phyloP scores from a whole-genome alignment of 192 early-diverging fungal species.

The Coemansia sp. region DNA sequence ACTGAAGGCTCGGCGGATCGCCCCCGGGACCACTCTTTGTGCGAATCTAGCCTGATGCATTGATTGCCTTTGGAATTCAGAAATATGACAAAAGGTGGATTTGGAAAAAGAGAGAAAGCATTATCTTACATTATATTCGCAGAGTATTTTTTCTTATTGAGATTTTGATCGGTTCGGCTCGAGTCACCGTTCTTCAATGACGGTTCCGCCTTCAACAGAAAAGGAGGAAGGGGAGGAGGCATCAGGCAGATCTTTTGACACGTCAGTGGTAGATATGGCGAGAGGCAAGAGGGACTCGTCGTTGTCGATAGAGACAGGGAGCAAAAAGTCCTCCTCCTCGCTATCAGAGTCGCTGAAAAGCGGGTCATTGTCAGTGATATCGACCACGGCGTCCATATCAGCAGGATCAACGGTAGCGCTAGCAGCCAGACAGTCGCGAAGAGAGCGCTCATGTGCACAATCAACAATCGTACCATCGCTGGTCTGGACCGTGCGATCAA shows the following conservation, averaged over 20 bases:
- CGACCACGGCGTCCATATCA: slow-evolving; percentile 29
- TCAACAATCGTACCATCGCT: slow-evolving; percentile 21
- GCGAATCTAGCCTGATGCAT: slow-evolving; percentile 11
- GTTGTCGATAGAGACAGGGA: slow-evolving; percentile 17
- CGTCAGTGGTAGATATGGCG: not conserved
- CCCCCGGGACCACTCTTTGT: slow-evolving; percentile 9
- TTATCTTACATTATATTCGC: too few species aligned
- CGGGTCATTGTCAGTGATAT: slow-evolving; percentile 49
- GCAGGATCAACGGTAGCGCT: slow-evolving; percentile 3
- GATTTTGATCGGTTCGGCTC: not conserved
- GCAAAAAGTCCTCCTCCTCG: slow-evolving; percentile 42
- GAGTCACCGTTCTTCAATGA: slow-evolving; percentile 12
- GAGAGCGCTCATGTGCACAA: slow-evolving; percentile 17
- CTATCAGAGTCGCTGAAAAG: slow-evolving; percentile 53
- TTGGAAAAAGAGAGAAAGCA: too few species aligned
- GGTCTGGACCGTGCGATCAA: slow-evolving; percentile 60
- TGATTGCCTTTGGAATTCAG: too few species aligned
- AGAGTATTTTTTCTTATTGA: too few species aligned
- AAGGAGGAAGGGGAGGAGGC: not conserved
- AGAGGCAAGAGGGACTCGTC: not conserved
- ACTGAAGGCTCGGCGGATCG: slow-evolving; percentile 7
- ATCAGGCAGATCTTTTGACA: not conserved
- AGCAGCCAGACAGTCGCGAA: slow-evolving; percentile 8
- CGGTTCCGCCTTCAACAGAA: slow-evolving; percentile 5
- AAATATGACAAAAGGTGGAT: too few species aligned